phyloP scores from a whole-genome alignment of 371 early-diverging fungal genomes.

The Dipsacomyces acuminosporus region DNA sequence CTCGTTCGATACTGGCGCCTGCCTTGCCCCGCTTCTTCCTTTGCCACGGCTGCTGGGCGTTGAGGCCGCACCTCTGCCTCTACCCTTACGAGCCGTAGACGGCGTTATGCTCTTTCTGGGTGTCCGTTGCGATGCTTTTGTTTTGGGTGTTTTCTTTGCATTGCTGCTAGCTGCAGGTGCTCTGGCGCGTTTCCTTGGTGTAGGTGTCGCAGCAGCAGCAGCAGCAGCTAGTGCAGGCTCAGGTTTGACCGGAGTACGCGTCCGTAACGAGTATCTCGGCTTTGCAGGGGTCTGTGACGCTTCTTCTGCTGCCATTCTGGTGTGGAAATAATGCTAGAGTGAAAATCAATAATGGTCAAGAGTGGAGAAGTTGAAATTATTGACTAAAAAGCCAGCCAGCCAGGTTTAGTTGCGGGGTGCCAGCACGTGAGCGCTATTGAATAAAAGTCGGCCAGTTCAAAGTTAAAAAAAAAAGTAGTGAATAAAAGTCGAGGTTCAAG shows the following conservation, averaged over 20 bases:
- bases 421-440: too few species aligned
- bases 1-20: neutral
- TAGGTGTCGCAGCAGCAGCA: neutral
- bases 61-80: conserved; percentile 1
- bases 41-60: too few species aligned
- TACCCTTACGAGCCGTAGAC: neutral
- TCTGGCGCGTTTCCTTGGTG: conserved; percentile 21
- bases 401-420: too few species aligned
- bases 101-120: neutral
- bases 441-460: too few species aligned
- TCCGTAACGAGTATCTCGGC: conserved; percentile 29
- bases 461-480: too few species aligned
- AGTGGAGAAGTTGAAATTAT: too few species aligned
- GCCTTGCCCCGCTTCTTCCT: neutral
- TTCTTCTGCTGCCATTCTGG: conserved; percentile 1
- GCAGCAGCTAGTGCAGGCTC: neutral
- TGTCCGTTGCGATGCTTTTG: neutral
- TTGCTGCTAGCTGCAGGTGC: neutral
- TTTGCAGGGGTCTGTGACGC: conserved; percentile 12
- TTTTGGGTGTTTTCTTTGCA: neutral
- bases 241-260: conserved; percentile 30
- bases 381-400: too few species aligned
- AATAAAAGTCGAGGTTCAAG: too few species aligned
- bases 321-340: too few species aligned
- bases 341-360: too few species aligned